Base-by-base conservation (phyloP, 495 filamentous ascomycete species). In the Astrothelium macrocarpum region DNA sequence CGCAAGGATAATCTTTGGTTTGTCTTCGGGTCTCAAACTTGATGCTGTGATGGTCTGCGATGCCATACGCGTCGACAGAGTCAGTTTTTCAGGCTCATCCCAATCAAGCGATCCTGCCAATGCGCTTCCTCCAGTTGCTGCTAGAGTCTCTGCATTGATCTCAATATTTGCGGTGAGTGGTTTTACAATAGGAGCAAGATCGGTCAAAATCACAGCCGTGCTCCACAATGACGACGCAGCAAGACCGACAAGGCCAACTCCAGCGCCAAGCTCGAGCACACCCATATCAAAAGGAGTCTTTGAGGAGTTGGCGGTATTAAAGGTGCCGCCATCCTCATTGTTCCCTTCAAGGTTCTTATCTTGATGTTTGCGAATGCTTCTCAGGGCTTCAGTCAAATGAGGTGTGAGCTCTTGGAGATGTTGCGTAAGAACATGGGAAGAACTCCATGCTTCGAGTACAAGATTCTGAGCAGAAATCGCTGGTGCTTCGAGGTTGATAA, bases 191-290 rank as follows among this genome's bases (percentile, higher is more conserved):
- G 60, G 43, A 1, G 34, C 5, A 16, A 70, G 46, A 62, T 70
- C 68, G 2, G 68, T 70, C 3, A 70, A 42, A n/a, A 26, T 34
- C 9, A 53, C 34, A 14, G 26, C 10, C 0, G 43, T 53, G 7
- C 60, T 39, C 66, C 68, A 68, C 5, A 67, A 49, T 2, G 61
- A 43, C 2, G 66, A 59, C 0, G 66, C 65, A 14, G 67, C 61
- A 7, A 70, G 61, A 1, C 68, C 68, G 0, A 66, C 68, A 18
- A 70, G 61, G 12, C 68, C 68, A 14, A 66, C 65, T 3, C 68
- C 68, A 1, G 68, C 68, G 25, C 68, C 68, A 1, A 70, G 64
- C 46, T 70, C 68, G 28, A 70, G 65, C 2, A 66, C 60, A 12
- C 14, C 26, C 23, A 36, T 14, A 29, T 9, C 25, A 29, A 25